Evolutionary conservation across 208 protist genomes (phyloP).

Genomic region (Leishmania guyanensis): DNA sequence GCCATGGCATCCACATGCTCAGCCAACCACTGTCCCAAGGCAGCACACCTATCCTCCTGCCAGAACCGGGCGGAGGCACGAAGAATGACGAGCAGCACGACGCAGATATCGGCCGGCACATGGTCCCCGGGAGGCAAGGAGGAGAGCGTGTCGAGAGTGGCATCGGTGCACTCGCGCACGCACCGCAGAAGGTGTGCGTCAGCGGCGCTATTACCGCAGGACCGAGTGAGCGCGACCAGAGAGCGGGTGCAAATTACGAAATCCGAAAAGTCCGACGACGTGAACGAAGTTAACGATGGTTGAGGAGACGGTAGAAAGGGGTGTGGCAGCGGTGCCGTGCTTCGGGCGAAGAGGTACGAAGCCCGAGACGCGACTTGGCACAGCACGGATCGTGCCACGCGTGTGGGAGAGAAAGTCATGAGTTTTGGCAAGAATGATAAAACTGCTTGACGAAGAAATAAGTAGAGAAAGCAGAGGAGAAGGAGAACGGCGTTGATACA

Average conservation of each 20-base stretch:
- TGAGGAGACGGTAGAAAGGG: not conserved
- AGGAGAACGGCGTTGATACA: not conserved
- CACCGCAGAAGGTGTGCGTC: constrained; percentile 13
- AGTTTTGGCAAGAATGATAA: not conserved
- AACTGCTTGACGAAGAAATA: not conserved
- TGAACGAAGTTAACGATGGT: not conserved
- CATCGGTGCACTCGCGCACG: constrained; percentile 9
- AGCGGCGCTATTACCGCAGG: not conserved
- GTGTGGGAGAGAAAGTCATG: not conserved
- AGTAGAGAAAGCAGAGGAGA: not conserved
- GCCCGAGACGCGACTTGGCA: constrained; percentile 23
- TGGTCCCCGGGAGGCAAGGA: constrained; percentile 24
- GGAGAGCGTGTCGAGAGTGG: constrained; percentile 24
- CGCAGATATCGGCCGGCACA: constrained; percentile 34
- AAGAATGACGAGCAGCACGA: constrained; percentile 40
- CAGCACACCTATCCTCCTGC: constrained; percentile 16
- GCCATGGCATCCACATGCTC: constrained; percentile 34
- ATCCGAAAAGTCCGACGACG: constrained; percentile 4
- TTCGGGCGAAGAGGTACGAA: constrained; percentile 3
- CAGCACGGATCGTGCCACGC: constrained; percentile 2
- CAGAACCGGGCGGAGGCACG: constrained; percentile 32
- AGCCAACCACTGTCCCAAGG: constrained; percentile 40
- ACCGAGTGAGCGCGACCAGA: constrained; percentile 17
- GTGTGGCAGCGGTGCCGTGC: not conserved
- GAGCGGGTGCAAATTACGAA: constrained; percentile 28